Base-by-base conservation (phyloP, 116 monocot genomes). In the Dioscorea cayenensis region DNA sequence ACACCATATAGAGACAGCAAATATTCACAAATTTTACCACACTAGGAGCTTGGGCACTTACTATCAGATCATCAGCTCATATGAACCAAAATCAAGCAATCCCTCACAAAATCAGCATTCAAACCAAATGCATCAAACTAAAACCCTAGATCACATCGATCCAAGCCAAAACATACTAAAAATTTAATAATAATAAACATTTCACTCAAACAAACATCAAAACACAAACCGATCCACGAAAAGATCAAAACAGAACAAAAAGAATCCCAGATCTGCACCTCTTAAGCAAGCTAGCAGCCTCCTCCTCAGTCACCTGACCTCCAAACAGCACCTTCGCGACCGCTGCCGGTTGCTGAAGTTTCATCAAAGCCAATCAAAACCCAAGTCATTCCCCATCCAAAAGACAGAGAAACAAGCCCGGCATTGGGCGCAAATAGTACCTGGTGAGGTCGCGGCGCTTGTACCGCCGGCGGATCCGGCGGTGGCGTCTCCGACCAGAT, bases 401-500 rank as follows among this genome's bases (percentile, higher is more conserved):
- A 63, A 72, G 25, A 28, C 6, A 19, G 12, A 36, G 28, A 18
- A 52, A 72, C 7, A 60, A 25, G 10, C 18, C n/a, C 10, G 62
- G 62, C 62, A 59, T 61, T 43, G 1, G 32, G 36, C 20, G 14
- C 27, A 66, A 3, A 50, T 16, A 20, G 64, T 18, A 77, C 70
- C 73, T 66, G 73, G 49, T 62, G 65, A 19, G 69, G 32, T 8
- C 71, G 66, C n/a, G 81, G 71, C 14, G 55, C 55, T 11, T 8
- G 19, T 5, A 16, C 14, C 22, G 63, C 79, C 2, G 76, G 13
- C 14, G 58, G 60, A 51, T 71, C 76, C 4, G 61, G 14, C 51
- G 71, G 68, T 14, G 77, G 78, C 16, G 63, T 84, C 75, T 89
- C 92, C 74, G 80, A 60, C 92, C 92, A 92, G 2, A 81, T 79